Evolutionary conservation across 352 stramenopile species (phyloP).

Genomic region (Globisporangium irregulare): DNA sequence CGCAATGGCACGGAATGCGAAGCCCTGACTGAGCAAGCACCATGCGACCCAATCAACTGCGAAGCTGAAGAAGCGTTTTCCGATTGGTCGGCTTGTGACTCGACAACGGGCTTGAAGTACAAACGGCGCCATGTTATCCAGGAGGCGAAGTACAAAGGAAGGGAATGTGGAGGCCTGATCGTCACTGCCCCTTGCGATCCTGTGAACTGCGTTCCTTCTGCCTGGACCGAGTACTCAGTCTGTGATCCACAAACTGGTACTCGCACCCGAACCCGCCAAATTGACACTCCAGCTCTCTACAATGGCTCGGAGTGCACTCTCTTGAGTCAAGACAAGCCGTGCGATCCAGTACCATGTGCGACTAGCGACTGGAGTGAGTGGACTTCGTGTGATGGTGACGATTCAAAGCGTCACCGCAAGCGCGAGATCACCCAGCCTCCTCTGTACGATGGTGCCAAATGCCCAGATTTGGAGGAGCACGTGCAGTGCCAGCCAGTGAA

Average conservation of each 20-base stretch:
- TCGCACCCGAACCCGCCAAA: conserved; percentile 31
- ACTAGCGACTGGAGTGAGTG: conserved; percentile 43
- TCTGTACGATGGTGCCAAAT: conserved; percentile 31
- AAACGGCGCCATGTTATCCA: conserved; percentile 32
- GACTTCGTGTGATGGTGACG: conserved; percentile 52
- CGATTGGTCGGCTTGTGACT: conserved; percentile 41
- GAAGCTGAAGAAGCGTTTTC: conserved; percentile 27
- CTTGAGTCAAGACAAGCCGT: conserved; percentile 39
- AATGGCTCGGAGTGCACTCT: conserved; percentile 31
- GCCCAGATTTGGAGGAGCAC: conserved; percentile 32
- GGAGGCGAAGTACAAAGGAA: conserved; percentile 31
- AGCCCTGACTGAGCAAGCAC: conserved; percentile 26
- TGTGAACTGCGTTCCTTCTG: conserved; percentile 38
- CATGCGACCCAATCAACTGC: conserved; percentile 21
- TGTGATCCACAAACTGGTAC: conserved; percentile 40
- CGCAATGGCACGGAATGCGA: conserved; percentile 30
- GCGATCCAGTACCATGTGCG: conserved; percentile 41
- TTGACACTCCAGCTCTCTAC: conserved; percentile 36
- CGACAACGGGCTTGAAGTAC: conserved; percentile 32
- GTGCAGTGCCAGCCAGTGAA: conserved; percentile 38
- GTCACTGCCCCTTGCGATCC: conserved; percentile 42
- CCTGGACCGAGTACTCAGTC: conserved; percentile 38
- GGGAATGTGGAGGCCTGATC: conserved; percentile 24
- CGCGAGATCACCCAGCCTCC: conserved; percentile 32
- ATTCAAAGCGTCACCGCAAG: conserved; percentile 33